Conservation (phyloP, 129 eudicot species). For the Ambrosia trifida region DNA sequence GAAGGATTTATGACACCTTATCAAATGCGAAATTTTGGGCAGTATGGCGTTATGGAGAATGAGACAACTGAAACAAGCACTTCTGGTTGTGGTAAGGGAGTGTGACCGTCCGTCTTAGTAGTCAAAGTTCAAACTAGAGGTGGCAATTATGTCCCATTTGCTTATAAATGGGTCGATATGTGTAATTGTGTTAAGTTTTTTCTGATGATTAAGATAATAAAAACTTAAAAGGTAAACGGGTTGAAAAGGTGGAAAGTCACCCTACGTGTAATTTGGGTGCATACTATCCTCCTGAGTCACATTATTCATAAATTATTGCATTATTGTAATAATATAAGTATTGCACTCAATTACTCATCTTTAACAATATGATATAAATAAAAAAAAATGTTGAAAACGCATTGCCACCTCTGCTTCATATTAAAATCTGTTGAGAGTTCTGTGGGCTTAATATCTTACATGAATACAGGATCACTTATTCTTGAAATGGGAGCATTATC, state of each 20-base stretch:
- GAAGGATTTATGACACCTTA: constrained; percentile 43
- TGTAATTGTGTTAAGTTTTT: not conserved
- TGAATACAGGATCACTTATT: constrained; percentile 79
- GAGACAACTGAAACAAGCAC: constrained; percentile 98
- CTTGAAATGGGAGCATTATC: constrained; percentile 98
- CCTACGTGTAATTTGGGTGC: too few species aligned
- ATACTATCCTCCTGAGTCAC: too few species aligned
- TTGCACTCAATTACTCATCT: too few species aligned
- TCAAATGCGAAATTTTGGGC: constrained; percentile 57
- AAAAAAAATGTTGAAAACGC: not conserved
- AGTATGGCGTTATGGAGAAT: constrained; percentile 90
- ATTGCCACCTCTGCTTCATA: constrained; percentile 14
- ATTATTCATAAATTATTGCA: too few species aligned
- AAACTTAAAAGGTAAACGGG: not conserved
- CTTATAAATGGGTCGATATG: not conserved
- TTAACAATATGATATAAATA: not conserved
- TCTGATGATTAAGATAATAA: not conserved
- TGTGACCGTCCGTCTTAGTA: constrained; percentile 18
- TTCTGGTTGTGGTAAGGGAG: constrained; percentile 82
- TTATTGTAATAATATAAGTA: too few species aligned
- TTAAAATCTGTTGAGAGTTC: constrained; percentile 2
- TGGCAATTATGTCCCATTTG: not conserved
- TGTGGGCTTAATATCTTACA: constrained; percentile 11
- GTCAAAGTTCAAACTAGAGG: not conserved
- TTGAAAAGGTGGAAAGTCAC: not conserved